Conservation (phyloP, 208 protist genomes). For the Trypanosoma lewisi region DNA sequence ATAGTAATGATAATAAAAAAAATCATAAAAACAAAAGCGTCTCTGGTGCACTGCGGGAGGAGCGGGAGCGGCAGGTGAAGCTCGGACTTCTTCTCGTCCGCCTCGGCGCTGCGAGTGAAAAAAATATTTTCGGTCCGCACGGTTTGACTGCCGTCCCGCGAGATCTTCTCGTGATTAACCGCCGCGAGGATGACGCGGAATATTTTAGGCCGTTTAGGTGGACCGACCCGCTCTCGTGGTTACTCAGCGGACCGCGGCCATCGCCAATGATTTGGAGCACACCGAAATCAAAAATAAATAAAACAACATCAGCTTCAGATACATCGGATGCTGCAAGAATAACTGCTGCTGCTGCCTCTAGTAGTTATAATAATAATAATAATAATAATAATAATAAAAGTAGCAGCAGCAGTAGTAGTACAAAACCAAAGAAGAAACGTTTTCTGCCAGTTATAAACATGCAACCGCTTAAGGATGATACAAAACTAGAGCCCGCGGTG, state of each 20-base stretch:
- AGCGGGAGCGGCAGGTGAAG: constrained; percentile 45
- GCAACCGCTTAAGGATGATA: constrained; percentile 37
- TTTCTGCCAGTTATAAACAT: constrained; percentile 49
- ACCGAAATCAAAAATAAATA: background rate
- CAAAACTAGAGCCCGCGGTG: constrained; percentile 45
- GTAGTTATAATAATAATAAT: too few species aligned
- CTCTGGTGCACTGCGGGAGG: constrained; percentile 20
- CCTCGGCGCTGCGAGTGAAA: constrained; percentile 46
- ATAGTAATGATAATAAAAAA: too few species aligned
- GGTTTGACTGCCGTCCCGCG: constrained; percentile 24
- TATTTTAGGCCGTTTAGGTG: constrained; percentile 38
- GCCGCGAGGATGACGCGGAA: constrained; percentile 37
- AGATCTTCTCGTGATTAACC: constrained; percentile 69
- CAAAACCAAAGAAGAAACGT: constrained; percentile 27
- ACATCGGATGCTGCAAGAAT: background rate
- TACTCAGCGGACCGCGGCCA: constrained; percentile 37
- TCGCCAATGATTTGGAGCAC: constrained; percentile 37
- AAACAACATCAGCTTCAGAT: constrained; percentile 1
- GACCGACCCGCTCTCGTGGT: constrained; percentile 80
- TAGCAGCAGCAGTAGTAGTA: constrained; percentile 7
- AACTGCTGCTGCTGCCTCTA: background rate
- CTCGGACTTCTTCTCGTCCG: constrained; percentile 66
- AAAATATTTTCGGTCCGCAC: constrained; percentile 47
- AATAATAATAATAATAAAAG: too few species aligned
- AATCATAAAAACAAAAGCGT: too few species aligned